Evolutionary conservation across 352 stramenopile genomes (phyloP).

Genomic region (Pythium brassicae): DNA sequence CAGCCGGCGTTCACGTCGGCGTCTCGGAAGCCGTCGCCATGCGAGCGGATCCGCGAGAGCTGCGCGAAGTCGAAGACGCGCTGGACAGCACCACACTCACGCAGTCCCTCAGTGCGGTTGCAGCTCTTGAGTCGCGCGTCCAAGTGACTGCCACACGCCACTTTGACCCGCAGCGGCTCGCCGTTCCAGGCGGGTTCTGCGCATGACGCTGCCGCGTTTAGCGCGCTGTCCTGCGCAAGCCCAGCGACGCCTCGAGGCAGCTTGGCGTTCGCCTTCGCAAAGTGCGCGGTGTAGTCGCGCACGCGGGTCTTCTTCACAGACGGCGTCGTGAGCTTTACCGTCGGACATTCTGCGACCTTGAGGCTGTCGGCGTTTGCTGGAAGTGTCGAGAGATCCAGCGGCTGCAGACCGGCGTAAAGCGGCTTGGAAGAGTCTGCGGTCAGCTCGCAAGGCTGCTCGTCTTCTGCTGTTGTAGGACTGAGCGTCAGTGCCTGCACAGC

Average conservation of each 20-base stretch:
- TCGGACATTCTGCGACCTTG: neutral
- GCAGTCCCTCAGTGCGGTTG: neutral
- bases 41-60: conserved; percentile 37
- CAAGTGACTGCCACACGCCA: conserved; percentile 8
- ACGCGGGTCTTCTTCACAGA: conserved; percentile 25
- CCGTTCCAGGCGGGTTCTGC: conserved; percentile 32
- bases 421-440: too few species aligned
- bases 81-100: conserved; percentile 15
- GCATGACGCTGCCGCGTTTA: neutral
- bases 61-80: conserved; percentile 40
- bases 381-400: too few species aligned
- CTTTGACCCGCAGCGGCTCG: conserved; percentile 27
- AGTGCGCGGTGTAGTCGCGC: conserved; percentile 27
- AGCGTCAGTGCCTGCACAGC: too few species aligned
- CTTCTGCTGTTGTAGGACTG: too few species aligned
- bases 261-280: conserved; percentile 12
- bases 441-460: too few species aligned
- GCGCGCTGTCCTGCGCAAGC: neutral
- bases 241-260: neutral
- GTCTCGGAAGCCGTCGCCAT: conserved; percentile 42
- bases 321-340: neutral
- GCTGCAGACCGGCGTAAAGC: too few species aligned
- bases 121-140: neutral
- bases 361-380: neutral
- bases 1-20: conserved; percentile 36